Conservation (phyloP, 2,329 filamentous ascomycete species). For the Phaeosphaeriaceae sp. region DNA sequence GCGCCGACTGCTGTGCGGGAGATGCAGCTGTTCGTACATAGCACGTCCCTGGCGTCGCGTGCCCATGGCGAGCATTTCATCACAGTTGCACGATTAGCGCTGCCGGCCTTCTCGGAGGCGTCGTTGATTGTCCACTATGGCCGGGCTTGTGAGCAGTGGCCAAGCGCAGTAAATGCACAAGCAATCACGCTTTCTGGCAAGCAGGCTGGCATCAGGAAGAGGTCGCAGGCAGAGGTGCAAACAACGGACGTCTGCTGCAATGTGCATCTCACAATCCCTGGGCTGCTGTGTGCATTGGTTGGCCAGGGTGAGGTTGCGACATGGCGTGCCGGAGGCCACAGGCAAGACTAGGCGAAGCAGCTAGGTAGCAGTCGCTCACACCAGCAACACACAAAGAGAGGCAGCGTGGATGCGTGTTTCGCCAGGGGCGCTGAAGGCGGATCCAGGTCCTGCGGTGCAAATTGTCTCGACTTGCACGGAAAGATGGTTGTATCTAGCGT, state of each 20-base stretch:
- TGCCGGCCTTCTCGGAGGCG: conserved; percentile 27
- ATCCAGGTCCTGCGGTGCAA: conserved; percentile 42
- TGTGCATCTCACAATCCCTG: background rate
- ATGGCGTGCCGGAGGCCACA: conserved; percentile 4
- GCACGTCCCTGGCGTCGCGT: conserved; percentile 37
- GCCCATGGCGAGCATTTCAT: conserved; percentile 26
- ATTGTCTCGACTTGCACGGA: conserved; percentile 44
- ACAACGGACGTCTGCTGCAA: background rate
- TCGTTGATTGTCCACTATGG: conserved; percentile 20
- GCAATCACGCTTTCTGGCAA: conserved; percentile 31
- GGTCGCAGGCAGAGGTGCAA: conserved; percentile 16
- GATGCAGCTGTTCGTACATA: conserved; percentile 15
- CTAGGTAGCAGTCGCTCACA: conserved; percentile 11
- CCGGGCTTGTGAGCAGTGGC: conserved; percentile 13
- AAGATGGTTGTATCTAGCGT: conserved; percentile 24
- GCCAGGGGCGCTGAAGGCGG: conserved; percentile 43
- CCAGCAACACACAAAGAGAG: background rate
- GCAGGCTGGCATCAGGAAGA: conserved; percentile 23
- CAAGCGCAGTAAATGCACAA: conserved; percentile 39
- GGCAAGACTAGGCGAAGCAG: conserved; percentile 5
- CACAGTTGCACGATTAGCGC: conserved; percentile 44
- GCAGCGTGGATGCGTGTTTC: conserved; percentile 43
- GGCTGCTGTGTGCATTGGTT: background rate
- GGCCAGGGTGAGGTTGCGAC: background rate
- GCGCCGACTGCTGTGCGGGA: conserved; percentile 23